These are phyloP conservation scores for Chlamydomonas asymmetrica DNA, from an alignment of 139 green algal species.

Conservation along the genomic window DNA sequence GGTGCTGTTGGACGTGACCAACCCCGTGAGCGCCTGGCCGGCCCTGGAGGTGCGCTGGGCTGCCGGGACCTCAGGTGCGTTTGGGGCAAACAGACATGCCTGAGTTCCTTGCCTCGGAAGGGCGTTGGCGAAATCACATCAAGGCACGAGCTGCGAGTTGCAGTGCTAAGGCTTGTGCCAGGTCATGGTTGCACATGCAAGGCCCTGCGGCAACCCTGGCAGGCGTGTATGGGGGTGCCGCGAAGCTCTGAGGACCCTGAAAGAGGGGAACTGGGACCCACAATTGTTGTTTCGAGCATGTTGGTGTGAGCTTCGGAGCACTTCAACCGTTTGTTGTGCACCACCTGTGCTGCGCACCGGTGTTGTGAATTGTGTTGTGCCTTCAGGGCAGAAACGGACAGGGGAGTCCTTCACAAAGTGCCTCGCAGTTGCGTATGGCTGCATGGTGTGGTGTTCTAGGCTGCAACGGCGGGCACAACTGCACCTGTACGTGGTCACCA, in stretches of 20 bases:
- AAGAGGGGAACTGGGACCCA: too few relatives aligned
- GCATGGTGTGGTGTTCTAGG: too few relatives aligned
- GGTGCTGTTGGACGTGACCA: conserved; percentile 20
- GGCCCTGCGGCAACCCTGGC: not conserved
- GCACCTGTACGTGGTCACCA: not conserved
- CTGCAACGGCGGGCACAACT: not conserved
- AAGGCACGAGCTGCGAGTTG: not conserved
- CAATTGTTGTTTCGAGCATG: too few relatives aligned
- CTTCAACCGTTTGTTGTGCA: too few relatives aligned
- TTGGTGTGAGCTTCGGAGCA: too few relatives aligned
- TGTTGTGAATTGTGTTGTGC: too few relatives aligned
- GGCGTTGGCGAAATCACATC: not conserved
- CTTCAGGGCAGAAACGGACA: not conserved
- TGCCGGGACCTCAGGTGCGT: conserved; percentile 17
- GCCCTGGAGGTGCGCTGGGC: conserved; percentile 21
- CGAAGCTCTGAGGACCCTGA: too few relatives aligned
- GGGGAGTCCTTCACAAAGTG: not conserved
- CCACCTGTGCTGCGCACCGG: too few relatives aligned
- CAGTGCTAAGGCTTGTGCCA: not conserved
- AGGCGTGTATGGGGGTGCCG: too few relatives aligned
- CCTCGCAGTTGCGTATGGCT: not conserved
- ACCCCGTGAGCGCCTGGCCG: conserved; percentile 14
- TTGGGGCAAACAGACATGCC: not conserved
- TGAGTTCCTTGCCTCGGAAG: not conserved
- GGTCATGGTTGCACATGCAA: not conserved